Conservation (phyloP, 1,139 yeast genomes). For the Saccharomyces hybrid region DNA sequence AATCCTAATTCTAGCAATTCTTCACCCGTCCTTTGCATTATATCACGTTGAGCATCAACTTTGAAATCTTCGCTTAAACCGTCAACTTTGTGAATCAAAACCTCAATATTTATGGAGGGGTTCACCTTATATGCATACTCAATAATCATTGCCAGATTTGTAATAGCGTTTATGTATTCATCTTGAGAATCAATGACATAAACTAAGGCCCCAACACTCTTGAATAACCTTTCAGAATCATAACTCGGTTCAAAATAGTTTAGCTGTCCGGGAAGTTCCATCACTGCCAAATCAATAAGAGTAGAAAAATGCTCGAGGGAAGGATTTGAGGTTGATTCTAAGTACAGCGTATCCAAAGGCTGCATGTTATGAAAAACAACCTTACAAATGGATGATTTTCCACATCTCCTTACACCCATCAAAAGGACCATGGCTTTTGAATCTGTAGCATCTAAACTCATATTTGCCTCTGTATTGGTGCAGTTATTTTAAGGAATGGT, state of each 20-base stretch:
- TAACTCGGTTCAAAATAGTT: constrained; percentile 80
- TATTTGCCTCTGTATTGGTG: constrained; percentile 20
- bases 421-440: constrained; percentile 66
- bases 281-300: constrained; percentile 79
- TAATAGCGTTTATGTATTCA: constrained; percentile 85
- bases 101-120: constrained; percentile 83
- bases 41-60: constrained; percentile 90
- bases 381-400: constrained; percentile 90
- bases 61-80: constrained; percentile 91
- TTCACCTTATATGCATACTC: constrained; percentile 83
- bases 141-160: constrained; percentile 80
- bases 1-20: constrained; percentile 83
- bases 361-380: constrained; percentile 97
- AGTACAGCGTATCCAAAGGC: constrained; percentile 83
- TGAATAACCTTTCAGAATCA: constrained; percentile 70
- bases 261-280: constrained; percentile 93
- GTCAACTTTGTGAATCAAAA: constrained; percentile 89
- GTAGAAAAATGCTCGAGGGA: constrained; percentile 73
- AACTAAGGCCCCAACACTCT: constrained; percentile 85
- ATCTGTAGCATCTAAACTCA: constrained; percentile 29
- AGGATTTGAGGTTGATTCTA: constrained; percentile 87
- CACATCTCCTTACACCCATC: constrained; percentile 77
- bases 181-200: constrained; percentile 94
- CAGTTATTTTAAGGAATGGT: constrained; percentile 4
- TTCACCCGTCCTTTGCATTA: constrained; percentile 92